phyloP scores from a whole-genome alignment of 1,139 yeast genomes.

The Diutina rugosa region DNA sequence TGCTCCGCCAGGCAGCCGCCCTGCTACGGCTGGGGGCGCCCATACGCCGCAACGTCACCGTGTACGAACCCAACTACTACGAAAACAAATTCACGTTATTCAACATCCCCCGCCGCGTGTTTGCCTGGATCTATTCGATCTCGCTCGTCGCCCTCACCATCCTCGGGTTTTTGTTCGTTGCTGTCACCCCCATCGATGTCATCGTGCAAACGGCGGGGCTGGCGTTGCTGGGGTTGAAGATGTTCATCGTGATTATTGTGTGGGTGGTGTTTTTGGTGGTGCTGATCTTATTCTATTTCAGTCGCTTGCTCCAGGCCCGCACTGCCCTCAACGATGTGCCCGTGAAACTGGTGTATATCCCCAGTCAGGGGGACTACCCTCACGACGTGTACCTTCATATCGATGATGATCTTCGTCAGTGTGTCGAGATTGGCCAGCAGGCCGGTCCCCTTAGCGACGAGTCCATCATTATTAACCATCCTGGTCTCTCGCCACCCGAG shows the following conservation, averaged over 20 bases:
- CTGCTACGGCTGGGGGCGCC: not conserved
- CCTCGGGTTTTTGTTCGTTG: conserved; percentile 30
- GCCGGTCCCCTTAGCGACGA: conserved; percentile 37
- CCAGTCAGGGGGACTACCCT: conserved; percentile 54
- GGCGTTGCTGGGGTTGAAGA: conserved; percentile 47
- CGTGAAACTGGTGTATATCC: conserved; percentile 46
- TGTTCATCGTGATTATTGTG: conserved; percentile 64
- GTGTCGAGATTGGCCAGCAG: conserved; percentile 26
- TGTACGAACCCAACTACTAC: not conserved
- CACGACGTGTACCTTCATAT: conserved; percentile 22
- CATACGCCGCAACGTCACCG: not conserved
- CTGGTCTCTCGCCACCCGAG: conserved; percentile 44
- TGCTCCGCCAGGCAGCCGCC: not conserved
- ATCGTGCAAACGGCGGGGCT: conserved; percentile 50
- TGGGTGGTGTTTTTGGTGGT: conserved; percentile 47
- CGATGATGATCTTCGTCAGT: conserved; percentile 30
- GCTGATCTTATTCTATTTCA: conserved; percentile 32
- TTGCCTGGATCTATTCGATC: conserved; percentile 41
- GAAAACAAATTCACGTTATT: not conserved
- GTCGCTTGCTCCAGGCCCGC: conserved; percentile 46
- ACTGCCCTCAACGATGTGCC: conserved; percentile 67
- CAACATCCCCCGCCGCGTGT: conserved; percentile 20
- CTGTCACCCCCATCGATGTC: conserved; percentile 67
- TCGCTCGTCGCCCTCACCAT: conserved; percentile 40
- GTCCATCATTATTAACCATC: conserved; percentile 37